Base-by-base conservation (phyloP, 192 early-diverging fungal genomes). In the Powellomyces hirtus region DNA sequence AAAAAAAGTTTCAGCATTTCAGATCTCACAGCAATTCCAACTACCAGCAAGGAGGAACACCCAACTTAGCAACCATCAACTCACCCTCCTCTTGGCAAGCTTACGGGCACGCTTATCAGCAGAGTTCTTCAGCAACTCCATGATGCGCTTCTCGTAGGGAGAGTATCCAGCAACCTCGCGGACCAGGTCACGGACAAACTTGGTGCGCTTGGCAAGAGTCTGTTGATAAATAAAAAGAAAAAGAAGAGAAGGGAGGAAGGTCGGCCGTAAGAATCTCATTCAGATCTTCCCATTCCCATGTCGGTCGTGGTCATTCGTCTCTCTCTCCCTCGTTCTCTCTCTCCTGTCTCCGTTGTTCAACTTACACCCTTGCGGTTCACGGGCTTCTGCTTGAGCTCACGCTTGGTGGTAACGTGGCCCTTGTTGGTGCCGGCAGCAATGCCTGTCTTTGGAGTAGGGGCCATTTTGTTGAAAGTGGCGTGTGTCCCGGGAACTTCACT, bases 61-160 rank as follows among this genome's bases (percentile, higher is more conserved):
- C n/a, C n/a, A n/a, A n/a, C n/a, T n/a, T n/a, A n/a, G n/a, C 40
- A 42, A 8, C 18, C 40, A 42, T 42, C 40, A 42, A 42, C 18
- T 60, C 64, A 74, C 68, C 74, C 79, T 93, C 86, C 89, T 93
- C 92, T 99, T 99, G 74, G 94, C 92, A 64, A 99, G 88, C 89
- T 94, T 95, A 80, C 93, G 89, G 62, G 97, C 97, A 77, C 97
- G 92, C 94, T 99, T 99, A 82, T 99, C 97, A 83, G 94, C 95
- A 81, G 93, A 93, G 92, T 97, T 97, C 90, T 95, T 96, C 78
- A 99, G 84, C 90, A 99, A 88, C 89, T 99, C 97, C 96, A 99
- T 97, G 71, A 98, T 91, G 83, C 97, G 90, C 71, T 90, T 90
- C 85, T 99, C 97, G 80, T 99, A 99, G 62, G 97, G 97, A 55